Evolutionary conservation across 305 asterid genomes (phyloP), one percentile per base, ranked within the genome.

Genomic region (Fraxinus paxiana): DNA sequence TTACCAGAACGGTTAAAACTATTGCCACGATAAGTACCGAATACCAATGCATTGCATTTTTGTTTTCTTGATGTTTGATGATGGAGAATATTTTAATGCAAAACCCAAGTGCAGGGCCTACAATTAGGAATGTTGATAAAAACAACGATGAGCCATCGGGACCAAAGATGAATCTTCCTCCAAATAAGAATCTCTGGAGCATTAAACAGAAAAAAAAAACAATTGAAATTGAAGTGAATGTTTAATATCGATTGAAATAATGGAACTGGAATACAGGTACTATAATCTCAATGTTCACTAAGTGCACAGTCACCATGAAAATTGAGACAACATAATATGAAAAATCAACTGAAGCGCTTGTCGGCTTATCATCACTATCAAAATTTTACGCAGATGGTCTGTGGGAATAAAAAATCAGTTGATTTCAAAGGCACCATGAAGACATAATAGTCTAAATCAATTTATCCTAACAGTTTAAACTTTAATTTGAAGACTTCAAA

Each of bases 111-210:
- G 90, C 91, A 1, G 97, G 97, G 72, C 88, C 90, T 8, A 72
- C 83, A 78, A 92, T 89, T 22, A 92, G 84, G 81, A 86, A 56
- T 17, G 86, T 69, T 13, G 97, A 87, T 43, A 92, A 76, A 77
- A 85, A 83, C 88, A 93, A 80, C 33, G 95, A 88, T 41, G 89
- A 63, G 20, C 80, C 93, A 76, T 92, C 95, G 0, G 97, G 97
- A 35, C 97, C 97, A 74, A 90, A 92, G 69, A 93, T 77, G 90
- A 93, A 77, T 84, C 97, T 88, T 86, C 97, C 97, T 82, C 97
- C 97, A 71, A 82, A 89, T 28, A 92, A 85, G 90, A 93, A 92
- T 85, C 73, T 90, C 97, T 93, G 90, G n/a, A 83, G 79, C 35
- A 79, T 71, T 10, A 48, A 73, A 35, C 72, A 76, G 48, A 70